Evolutionary conservation across 805 yeast genomes (phyloP).

Genomic region (Barnettozyma pratensis): DNA sequence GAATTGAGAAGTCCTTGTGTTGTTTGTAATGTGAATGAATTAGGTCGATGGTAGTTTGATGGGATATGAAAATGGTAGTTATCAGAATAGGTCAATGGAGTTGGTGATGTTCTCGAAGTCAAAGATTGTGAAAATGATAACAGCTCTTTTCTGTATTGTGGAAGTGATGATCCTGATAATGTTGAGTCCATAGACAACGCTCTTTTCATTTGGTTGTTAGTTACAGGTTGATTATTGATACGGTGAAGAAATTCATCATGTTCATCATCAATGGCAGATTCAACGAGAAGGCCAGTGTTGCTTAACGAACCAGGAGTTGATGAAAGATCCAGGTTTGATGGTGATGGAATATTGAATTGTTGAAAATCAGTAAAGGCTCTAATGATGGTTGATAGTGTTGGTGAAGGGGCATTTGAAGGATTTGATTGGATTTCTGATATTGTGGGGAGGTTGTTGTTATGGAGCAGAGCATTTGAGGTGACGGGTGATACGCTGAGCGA

Average conservation of each 20-base stretch:
- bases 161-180: constrained; percentile 13
- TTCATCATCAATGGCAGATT: constrained; percentile 11
- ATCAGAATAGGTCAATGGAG: neutral
- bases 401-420: constrained; percentile 9
- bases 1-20: neutral
- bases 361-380: constrained; percentile 24
- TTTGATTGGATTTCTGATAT: neutral
- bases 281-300: neutral
- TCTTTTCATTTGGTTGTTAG: constrained; percentile 4
- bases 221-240: too few species aligned
- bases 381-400: constrained; percentile 17
- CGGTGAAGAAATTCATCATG: neutral
- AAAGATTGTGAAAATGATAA: constrained; percentile 14
- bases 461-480: too few species aligned
- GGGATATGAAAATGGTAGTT: too few species aligned
- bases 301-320: constrained; percentile 6
- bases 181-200: constrained; percentile 17
- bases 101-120: neutral
- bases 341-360: constrained; percentile 15
- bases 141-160: constrained; percentile 21
- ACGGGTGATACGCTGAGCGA: too few species aligned
- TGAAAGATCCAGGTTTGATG: constrained; percentile 15
- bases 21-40: neutral
- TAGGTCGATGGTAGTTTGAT: too few species aligned
- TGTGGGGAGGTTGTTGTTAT: neutral